Evolutionary conservation across 2,329 filamentous ascomycete species (phyloP).

Genomic region (Emmonsiellopsis sp.): DNA sequence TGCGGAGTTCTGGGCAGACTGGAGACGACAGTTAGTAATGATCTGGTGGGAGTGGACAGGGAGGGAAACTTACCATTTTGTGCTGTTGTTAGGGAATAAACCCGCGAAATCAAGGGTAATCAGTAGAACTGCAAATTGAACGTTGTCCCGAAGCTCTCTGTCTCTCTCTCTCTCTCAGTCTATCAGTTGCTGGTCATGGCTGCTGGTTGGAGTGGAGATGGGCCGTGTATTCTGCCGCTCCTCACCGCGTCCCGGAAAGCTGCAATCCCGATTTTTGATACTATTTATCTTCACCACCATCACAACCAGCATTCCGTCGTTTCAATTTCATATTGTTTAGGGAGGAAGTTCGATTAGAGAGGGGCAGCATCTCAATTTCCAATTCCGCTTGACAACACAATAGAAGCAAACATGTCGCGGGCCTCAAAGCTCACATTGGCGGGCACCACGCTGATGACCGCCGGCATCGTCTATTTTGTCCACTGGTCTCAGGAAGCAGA

Average conservation of each 20-base stretch:
- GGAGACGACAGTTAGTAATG: conserved; percentile 1
- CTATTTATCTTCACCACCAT: neutral
- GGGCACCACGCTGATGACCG: conserved; percentile 66
- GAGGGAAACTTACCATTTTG: conserved; percentile 2
- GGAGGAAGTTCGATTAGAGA: too few species aligned
- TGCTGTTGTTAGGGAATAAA: neutral
- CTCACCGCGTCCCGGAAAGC: neutral
- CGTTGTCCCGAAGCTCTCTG: too few species aligned
- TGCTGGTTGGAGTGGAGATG: neutral
- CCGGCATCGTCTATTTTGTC: conserved; percentile 71
- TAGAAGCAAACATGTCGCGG: conserved; percentile 60
- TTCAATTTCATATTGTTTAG: too few species aligned
- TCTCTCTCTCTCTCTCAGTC: too few species aligned
- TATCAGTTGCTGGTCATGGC: neutral
- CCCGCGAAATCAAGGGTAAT: neutral
- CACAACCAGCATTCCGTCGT: too few species aligned
- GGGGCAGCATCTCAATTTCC: neutral
- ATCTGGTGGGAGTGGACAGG: neutral
- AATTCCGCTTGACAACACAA: neutral
- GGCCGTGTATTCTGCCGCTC: neutral
- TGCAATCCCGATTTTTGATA: neutral
- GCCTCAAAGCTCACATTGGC: conserved; percentile 80
- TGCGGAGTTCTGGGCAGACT: conserved; percentile 90
- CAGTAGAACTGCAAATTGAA: neutral
- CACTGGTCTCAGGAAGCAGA: conserved; percentile 83